A percentile compares a stretch with the other conserved stretches of the same genome.
phyloP scores from a whole-genome alignment of 164 flowering plant species.

The Brasenia schreberi region DNA sequence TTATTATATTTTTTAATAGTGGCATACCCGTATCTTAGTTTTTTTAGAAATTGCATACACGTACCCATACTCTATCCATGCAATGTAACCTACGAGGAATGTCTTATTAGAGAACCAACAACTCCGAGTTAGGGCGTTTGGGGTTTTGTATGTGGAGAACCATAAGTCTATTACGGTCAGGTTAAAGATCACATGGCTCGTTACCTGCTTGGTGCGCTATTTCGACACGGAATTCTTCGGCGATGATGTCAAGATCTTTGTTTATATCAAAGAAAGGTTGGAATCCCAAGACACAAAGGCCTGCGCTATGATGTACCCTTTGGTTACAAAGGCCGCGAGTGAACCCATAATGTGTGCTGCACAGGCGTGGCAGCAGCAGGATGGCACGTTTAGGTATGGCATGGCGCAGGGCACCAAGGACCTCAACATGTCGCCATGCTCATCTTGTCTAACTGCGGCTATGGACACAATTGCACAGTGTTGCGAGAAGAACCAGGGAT shows the following conservation, averaged over 20 bases:
- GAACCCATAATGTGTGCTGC: background rate
- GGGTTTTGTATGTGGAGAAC: too few species aligned
- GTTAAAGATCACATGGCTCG: background rate
- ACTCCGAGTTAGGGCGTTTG: too few species aligned
- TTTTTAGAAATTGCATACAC: too few species aligned
- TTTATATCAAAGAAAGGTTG: background rate
- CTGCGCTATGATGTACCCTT: background rate
- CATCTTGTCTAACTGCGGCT: background rate
- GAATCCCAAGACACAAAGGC: background rate
- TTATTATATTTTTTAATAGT: too few species aligned
- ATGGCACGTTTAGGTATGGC: background rate
- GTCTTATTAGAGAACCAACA: too few species aligned
- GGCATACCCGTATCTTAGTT: too few species aligned
- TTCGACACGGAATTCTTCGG: background rate
- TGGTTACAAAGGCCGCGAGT: background rate
- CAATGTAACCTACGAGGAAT: too few species aligned
- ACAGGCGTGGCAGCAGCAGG: background rate
- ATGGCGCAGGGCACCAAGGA: background rate
- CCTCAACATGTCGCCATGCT: background rate
- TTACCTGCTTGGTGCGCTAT: background rate
- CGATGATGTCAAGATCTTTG: background rate
- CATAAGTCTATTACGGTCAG: too few species aligned
- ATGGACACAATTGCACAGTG: background rate
- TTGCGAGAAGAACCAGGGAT: background rate
- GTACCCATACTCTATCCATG: too few species aligned